phyloP scores from a whole-genome alignment of 169 alveolate genomes.

The Perkinsus chesapeaki region DNA sequence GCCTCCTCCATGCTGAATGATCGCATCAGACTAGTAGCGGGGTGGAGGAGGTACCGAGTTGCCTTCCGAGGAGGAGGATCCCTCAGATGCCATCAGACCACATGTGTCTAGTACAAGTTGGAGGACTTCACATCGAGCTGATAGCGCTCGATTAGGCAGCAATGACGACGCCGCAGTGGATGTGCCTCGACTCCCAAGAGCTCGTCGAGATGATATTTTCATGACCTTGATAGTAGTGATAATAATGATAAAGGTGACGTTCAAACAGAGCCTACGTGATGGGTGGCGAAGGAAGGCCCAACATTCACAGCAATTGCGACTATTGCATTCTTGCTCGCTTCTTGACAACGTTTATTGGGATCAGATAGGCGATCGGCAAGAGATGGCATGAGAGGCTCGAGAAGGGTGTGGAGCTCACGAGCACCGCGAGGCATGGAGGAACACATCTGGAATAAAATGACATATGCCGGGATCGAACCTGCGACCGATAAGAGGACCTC shows the following conservation, averaged over 20 bases:
- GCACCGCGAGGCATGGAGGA: neutral
- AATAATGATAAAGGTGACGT: neutral
- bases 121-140: neutral
- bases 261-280: neutral
- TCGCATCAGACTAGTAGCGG: neutral
- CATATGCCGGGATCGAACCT: neutral
- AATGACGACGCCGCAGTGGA: neutral
- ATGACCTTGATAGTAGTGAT: neutral
- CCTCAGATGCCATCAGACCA: neutral
- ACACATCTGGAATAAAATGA: neutral
- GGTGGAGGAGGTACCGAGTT: neutral
- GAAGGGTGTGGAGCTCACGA: neutral
- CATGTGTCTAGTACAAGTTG: neutral
- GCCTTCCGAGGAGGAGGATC: neutral
- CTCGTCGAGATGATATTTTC: neutral
- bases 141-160: neutral
- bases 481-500: neutral
- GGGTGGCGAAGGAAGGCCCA: neutral
- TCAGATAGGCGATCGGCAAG: neutral
- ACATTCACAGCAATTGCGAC: neutral
- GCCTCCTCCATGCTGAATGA: neutral
- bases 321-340: neutral
- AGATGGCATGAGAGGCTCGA: neutral
- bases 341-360: neutral
- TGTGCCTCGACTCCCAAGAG: neutral